phyloP scores from a whole-genome alignment of 169 alveolate species.

The Neospora caninum region DNA sequence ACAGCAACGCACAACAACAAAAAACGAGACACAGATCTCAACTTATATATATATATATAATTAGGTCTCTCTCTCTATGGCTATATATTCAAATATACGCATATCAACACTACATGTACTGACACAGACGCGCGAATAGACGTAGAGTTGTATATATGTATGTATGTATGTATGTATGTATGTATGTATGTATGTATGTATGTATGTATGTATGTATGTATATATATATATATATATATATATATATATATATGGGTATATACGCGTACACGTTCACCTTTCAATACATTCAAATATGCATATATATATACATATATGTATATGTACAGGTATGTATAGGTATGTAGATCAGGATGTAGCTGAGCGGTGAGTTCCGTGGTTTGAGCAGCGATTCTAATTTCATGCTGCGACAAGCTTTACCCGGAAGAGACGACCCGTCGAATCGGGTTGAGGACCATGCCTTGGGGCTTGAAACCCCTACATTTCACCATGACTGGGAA shows the following conservation, averaged over 20 bases:
- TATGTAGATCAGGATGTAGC: neutral
- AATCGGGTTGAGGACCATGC: conserved; percentile 62
- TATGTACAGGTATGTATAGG: too few species aligned
- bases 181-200: too few species aligned
- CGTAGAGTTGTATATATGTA: too few species aligned
- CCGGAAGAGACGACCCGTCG: conserved; percentile 47
- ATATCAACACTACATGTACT: too few species aligned
- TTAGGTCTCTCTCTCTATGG: neutral
- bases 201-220: too few species aligned
- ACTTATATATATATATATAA: neutral
- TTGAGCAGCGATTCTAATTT: too few species aligned
- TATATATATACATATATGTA: neutral
- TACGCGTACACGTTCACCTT: neutral
- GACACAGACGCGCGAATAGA: too few species aligned
- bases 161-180: too few species aligned
- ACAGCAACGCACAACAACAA: neutral
- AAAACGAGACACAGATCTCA: neutral
- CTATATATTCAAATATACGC: too few species aligned
- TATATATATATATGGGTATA: too few species aligned
- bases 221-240: too few species aligned
- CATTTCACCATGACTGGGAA: conserved; percentile 46
- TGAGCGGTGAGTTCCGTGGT: too few species aligned
- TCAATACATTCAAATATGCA: neutral
- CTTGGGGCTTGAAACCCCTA: conserved; percentile 72
- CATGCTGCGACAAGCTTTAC: neutral